Evolutionary conservation across 331 rosid genomes (phyloP).

Genomic region (Quercus tomentella): DNA sequence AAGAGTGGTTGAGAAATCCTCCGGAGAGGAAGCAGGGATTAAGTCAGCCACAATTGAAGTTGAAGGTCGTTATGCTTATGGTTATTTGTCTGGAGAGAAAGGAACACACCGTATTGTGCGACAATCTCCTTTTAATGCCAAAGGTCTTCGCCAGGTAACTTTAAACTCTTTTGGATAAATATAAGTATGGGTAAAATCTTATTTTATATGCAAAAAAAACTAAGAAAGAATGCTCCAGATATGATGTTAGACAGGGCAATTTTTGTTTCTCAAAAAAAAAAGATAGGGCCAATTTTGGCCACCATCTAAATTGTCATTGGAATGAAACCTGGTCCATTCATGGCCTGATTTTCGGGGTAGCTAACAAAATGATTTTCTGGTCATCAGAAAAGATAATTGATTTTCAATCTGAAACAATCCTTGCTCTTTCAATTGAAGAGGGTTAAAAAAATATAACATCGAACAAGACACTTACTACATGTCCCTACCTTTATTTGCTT

Average conservation of each 20-base stretch:
- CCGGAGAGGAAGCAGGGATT: conserved; percentile 97
- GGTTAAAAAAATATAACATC: background rate
- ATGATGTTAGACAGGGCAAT: too few species aligned
- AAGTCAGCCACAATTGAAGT: conserved; percentile 92
- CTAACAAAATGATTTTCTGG: background rate
- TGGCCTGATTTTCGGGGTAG: background rate
- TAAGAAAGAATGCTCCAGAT: background rate
- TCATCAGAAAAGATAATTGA: background rate
- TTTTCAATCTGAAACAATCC: background rate
- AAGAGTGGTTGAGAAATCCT: conserved; percentile 83
- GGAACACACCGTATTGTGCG: conserved; percentile 94
- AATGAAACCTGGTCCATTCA: background rate
- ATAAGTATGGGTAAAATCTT: background rate
- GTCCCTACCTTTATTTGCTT: background rate
- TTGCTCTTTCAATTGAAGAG: background rate
- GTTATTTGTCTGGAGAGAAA: conserved; percentile 95
- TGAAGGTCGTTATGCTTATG: conserved; percentile 96
- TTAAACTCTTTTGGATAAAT: conserved; percentile 1
- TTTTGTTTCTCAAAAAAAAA: too few species aligned
- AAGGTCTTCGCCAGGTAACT: conserved; percentile 95
- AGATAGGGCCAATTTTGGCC: background rate
- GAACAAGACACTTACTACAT: background rate
- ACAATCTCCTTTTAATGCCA: conserved; percentile 92
- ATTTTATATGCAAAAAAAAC: background rate
- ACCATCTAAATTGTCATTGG: background rate